Evolutionary conservation across 768 basidiomycete genomes (phyloP), one percentile per base, ranked within the genome.

Genomic region (Suillus alpinus): DNA sequence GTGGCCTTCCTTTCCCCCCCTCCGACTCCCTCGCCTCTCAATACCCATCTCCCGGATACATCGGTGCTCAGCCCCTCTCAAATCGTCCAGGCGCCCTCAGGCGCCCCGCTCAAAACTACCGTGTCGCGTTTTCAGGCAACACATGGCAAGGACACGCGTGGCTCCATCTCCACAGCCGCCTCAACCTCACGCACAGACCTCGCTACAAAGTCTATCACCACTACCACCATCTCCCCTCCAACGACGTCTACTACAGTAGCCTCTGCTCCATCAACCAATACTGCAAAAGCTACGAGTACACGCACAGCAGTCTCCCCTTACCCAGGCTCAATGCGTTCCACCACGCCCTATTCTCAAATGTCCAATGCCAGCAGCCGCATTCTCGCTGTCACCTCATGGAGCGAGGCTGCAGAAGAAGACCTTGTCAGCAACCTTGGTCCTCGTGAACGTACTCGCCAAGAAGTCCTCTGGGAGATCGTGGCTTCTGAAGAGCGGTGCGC

Each of bases 391-490:
- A 76, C 84, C 63, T 92, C 90, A 20, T 98, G 95, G 95, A 95
- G 93, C 69, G 92, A 96, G 72, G 90, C 89, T 64, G 93, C 95
- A 10, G 94, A 95, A 72, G 94, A 92, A 59, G 95, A 98, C 74
- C 85, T 98, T 46, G 92, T 98, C 20, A 87, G 88, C 49, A 94
- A 98, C 70, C 80, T 98, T 39, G 93, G 94, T n/a, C 88, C 93
- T 49, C 86, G 93, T 62, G 95, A 98, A 73, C 86, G 95, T 60
- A 97, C 95, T 41, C 85, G 95, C 57, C 95, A 98, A 74, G 95
- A 98, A 77, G 95, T 98, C 6, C 75, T 98, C 31, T 97, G 94
- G 80, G 95, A 98, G 78, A 98, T 98, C 65, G 94, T 98, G 53
- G 89, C 91, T 34, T 94, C 92, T 66, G 95, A 98, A 77, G 94